A percentile compares a stretch with the other conserved stretches of the same genome.
Conservation (phyloP, 495 filamentous ascomycete species). For the Aspergillus egyptiacus region DNA sequence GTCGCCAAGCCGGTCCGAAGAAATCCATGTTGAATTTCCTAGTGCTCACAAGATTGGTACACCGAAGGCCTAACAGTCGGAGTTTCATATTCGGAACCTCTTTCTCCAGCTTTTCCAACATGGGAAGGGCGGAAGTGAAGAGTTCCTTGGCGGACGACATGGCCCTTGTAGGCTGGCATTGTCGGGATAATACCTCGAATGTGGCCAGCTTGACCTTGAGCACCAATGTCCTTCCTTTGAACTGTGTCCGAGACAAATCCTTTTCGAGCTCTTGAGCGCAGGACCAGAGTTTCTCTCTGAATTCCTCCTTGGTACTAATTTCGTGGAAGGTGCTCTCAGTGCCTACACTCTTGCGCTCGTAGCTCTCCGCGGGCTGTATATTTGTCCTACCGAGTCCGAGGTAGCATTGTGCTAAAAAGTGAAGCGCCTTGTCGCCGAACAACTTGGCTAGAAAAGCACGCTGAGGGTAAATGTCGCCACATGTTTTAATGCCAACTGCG, state of each 20-base stretch:
- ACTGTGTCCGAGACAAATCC: constrained; percentile 70
- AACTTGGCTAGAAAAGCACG: constrained; percentile 65
- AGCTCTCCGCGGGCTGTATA: constrained; percentile 80
- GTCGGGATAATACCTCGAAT: constrained; percentile 83
- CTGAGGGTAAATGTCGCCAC: constrained; percentile 78
- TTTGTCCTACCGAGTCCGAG: constrained; percentile 85
- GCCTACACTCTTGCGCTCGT: constrained; percentile 89
- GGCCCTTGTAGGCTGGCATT: constrained; percentile 66
- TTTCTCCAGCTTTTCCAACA: constrained; percentile 78
- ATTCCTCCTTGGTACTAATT: constrained; percentile 57
- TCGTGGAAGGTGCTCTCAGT: constrained; percentile 92
- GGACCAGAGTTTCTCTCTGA: constrained; percentile 70
- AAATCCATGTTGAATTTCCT: constrained; percentile 74
- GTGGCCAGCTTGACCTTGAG: constrained; percentile 93
- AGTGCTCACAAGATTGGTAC: constrained; percentile 78
- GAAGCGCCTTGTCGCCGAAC: constrained; percentile 86
- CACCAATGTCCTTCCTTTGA: constrained; percentile 83
- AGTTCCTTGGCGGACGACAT: constrained; percentile 71
- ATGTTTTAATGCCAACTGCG: constrained; percentile 80
- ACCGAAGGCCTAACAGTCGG: constrained; percentile 81
- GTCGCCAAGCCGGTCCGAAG: constrained; percentile 53
- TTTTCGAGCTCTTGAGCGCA: constrained; percentile 85
- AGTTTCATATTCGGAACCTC: constrained; percentile 78
- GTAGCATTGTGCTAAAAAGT: constrained; percentile 78
- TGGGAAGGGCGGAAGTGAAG: constrained; percentile 74